A percentile compares a stretch with the other conserved stretches of the same genome.
Conservation (phyloP, 148 eudicot genomes). For the Dianthus caryophyllus region DNA sequence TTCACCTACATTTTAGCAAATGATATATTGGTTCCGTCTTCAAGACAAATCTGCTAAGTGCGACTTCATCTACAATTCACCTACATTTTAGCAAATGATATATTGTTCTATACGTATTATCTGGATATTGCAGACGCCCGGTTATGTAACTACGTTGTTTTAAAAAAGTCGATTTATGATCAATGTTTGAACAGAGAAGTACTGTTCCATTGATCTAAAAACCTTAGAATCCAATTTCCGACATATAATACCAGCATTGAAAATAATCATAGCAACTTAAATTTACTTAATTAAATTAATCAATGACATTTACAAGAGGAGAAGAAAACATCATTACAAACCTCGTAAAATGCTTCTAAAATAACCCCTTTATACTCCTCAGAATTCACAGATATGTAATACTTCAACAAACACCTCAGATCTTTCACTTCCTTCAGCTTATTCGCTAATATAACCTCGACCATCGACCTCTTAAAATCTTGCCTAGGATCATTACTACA, state of each 20-base stretch:
- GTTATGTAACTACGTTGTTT: no score
- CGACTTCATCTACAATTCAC: no score
- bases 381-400: constrained; percentile 66
- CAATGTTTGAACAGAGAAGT: neutral
- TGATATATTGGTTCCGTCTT: no score
- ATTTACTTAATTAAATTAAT: no score
- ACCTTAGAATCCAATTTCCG: neutral
- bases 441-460: constrained; percentile 57
- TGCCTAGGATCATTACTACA: constrained; percentile 56
- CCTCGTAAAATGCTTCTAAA: constrained; percentile 70
- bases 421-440: constrained; percentile 46
- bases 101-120: no score
- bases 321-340: constrained; percentile 58
- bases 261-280: neutral
- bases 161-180: neutral
- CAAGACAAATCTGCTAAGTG: no score
- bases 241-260: neutral
- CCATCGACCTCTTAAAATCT: constrained; percentile 71
- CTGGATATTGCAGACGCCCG: no score
- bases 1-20: no score
- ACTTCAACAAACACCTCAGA: constrained; percentile 53
- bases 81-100: no score
- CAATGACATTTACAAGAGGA: constrained; percentile 34
- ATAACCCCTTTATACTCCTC: constrained; percentile 53
- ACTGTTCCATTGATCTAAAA: neutral